Conservation (phyloP, 352 stramenopile species). For the Phytophthora boehmeriae region DNA sequence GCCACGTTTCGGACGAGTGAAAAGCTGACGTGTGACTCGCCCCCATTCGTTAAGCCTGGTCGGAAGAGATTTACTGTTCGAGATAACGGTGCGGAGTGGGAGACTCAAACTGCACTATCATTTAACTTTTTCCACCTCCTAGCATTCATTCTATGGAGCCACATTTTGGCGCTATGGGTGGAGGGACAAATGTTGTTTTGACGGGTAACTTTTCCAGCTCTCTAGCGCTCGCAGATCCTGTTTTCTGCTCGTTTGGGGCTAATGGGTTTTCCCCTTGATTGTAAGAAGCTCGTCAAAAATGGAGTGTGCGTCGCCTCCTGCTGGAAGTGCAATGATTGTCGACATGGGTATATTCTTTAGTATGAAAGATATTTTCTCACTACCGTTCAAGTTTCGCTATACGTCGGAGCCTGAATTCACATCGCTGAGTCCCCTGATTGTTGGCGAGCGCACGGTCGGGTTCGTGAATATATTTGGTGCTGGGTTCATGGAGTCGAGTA, state of each 20-base stretch:
- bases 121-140: constrained; percentile 32
- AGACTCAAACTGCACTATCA: constrained; percentile 9
- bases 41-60: constrained; percentile 13
- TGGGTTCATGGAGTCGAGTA: constrained; percentile 34
- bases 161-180: constrained; percentile 22
- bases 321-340: neutral
- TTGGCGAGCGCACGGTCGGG: constrained; percentile 28
- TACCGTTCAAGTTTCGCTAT: constrained; percentile 46
- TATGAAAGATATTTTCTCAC: constrained; percentile 18
- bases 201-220: constrained; percentile 33
- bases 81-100: constrained; percentile 17
- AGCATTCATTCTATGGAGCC: constrained; percentile 27
- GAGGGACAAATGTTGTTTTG: constrained; percentile 38
- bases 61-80: constrained; percentile 21
- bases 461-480: constrained; percentile 36
- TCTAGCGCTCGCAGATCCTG: neutral
- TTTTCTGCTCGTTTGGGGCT: constrained; percentile 45
- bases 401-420: constrained; percentile 19
- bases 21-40: constrained; percentile 37
- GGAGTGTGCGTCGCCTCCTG: constrained; percentile 33
- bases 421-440: constrained; percentile 22
- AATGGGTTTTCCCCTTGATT: constrained; percentile 8
- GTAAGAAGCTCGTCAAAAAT: constrained; percentile 16
- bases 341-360: constrained; percentile 39
- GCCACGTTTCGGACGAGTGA: constrained; percentile 32